Evolutionary conservation across 257 asterid genomes (phyloP), one percentile per base, ranked within the genome.

Genomic region (Penstemon davidsonii): DNA sequence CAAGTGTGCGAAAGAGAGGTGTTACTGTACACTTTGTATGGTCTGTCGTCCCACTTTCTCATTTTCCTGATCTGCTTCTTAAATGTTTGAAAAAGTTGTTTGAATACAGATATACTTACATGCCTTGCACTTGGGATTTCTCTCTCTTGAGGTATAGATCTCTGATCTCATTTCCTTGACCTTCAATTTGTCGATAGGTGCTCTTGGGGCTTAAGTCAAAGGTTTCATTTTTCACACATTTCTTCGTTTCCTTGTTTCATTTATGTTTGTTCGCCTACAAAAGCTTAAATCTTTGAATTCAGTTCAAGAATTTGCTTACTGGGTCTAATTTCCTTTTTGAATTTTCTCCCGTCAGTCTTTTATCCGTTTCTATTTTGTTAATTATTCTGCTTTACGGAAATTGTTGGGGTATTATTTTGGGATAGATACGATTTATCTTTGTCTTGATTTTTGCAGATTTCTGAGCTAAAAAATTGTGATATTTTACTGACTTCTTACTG

Each of bases 11-110:
- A 33, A 45, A 60, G 66, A 66, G 74, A 61, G 66, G 41, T 47
- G 61, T 56, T 53, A 50, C 13, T 60, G 46, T 46, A 12, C 18
- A 39, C 62, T 64, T 73, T 62, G 75, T 58, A 65, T 68, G 39
- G 61, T 41, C 33, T 25, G 33, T 57, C 44, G 65, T 9, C 66
- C 68, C 68, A 64, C 62, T 67, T 67, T 65, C 8, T 45, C 74
- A 19, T 54, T 54, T 60, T 65, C 45, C 78, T 73, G 83, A 75
- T 81, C 79, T 77, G 67, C 81, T 79, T 18, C 69, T 64, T 68
- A 44, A 55, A 60, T 71, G 66, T 59, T 65, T 58, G 44, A 49
- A 62, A 58, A 56, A 47, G 39, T 75, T 58, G 41, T 51, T 65
- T 66, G 49, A 19, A 12, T 67, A 19, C 7, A 38, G 55, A 6